Evolutionary conservation across 116 monocot genomes (phyloP).

Genomic region (Trichopus zeylanicus): DNA sequence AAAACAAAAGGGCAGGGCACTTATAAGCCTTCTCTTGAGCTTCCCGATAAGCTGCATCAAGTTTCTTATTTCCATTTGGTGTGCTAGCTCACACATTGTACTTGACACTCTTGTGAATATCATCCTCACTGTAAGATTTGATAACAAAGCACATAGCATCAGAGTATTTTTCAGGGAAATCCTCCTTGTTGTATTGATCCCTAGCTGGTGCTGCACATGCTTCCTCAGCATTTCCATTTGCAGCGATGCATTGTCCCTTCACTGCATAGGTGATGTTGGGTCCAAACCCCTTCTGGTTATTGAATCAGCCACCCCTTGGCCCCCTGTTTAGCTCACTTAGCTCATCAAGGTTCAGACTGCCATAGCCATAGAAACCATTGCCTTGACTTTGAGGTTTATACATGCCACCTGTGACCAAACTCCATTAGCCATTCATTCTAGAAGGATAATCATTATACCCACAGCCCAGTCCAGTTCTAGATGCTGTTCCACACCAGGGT

Average conservation of each 20-base stretch:
- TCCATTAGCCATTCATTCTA: conserved; percentile 37
- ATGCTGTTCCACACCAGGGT: conserved; percentile 23
- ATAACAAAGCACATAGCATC: conserved; percentile 83
- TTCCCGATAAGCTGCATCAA: conserved; percentile 75
- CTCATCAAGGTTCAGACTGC: conserved; percentile 56
- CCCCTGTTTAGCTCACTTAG: conserved; percentile 70
- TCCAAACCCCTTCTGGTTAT: conserved; percentile 34
- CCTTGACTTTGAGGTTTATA: conserved; percentile 48
- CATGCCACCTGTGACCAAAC: conserved; percentile 33
- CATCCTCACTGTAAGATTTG: conserved; percentile 93
- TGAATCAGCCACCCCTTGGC: conserved; percentile 52
- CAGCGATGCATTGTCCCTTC: conserved; percentile 34
- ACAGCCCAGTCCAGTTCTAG: conserved; percentile 34
- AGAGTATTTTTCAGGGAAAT: conserved; percentile 41
- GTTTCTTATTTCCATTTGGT: conserved; percentile 90
- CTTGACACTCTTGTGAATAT: conserved; percentile 91
- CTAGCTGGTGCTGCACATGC: conserved; percentile 29
- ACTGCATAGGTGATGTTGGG: conserved; percentile 21
- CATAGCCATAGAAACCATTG: conserved; percentile 52
- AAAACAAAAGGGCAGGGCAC: conserved; percentile 71
- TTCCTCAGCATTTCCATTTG: conserved; percentile 28
- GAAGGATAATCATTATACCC: conserved; percentile 40
- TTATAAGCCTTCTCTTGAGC: conserved; percentile 40
- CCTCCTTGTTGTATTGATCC: conserved; percentile 53
- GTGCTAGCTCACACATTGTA: conserved; percentile 97